A percentile compares a stretch with the other conserved stretches of the same genome.
Evolutionary conservation across 2,329 filamentous ascomycete genomes (phyloP).

Genomic region (Mycosphaerelloides madeirae): DNA sequence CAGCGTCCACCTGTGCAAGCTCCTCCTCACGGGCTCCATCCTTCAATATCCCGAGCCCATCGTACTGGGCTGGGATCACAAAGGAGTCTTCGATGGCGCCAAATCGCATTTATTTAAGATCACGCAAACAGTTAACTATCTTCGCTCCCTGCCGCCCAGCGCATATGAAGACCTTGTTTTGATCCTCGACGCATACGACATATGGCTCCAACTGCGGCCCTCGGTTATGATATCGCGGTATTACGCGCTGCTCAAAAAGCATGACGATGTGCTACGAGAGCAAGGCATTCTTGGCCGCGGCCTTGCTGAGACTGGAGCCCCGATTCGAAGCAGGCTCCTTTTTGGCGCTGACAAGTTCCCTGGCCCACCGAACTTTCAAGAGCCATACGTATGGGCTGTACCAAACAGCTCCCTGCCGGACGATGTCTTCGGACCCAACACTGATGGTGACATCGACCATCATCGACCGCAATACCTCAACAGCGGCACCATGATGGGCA

Average conservation of each 20-base stretch:
- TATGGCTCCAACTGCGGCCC: conserved; percentile 62
- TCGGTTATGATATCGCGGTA: conserved; percentile 61
- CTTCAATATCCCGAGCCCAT: conserved; percentile 26
- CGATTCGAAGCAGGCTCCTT: conserved; percentile 24
- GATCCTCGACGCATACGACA: conserved; percentile 59
- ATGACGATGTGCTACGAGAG: conserved; percentile 42
- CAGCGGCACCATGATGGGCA: conserved; percentile 43
- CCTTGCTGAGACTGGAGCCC: conserved; percentile 4
- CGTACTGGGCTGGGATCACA: conserved; percentile 24
- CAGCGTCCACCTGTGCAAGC: conserved; percentile 18
- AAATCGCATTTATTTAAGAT: conserved; percentile 35
- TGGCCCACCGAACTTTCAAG: conserved; percentile 24
- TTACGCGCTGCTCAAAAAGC: conserved; percentile 49
- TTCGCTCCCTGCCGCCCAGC: conserved; percentile 17
- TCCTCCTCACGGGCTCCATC: conserved; percentile 19
- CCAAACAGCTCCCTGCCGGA: conserved; percentile 22
- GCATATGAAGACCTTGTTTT: conserved; percentile 53
- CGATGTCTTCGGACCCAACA: conserved; percentile 32
- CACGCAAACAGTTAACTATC: conserved; percentile 25
- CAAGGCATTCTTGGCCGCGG: conserved; percentile 18
- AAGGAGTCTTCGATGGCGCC: conserved; percentile 23
- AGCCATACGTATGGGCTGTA: conserved; percentile 28
- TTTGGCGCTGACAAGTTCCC: conserved; percentile 31
- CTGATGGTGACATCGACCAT: conserved; percentile 28
- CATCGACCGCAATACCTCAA: conserved; percentile 43